Base-by-base conservation (phyloP, 208 protist genomes). In the Tetramitus jugosus region DNA sequence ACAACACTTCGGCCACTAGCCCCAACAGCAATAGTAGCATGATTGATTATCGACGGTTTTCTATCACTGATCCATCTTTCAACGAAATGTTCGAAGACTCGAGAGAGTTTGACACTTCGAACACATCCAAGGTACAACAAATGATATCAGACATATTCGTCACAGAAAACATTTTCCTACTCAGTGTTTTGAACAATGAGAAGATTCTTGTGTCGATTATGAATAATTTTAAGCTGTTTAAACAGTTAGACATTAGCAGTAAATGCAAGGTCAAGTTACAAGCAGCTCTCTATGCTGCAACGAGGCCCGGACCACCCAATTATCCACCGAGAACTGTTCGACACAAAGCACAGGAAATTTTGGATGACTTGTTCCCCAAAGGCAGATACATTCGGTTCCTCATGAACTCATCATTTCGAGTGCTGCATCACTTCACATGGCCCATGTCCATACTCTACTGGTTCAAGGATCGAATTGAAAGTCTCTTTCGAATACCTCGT, bases 311-410 rank as follows among this genome's bases (percentile, higher is more conserved):
- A 45, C 40, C 40, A 39, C 8, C 35, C 13, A 31, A 35, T 49
- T 45, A 68, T 68, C 40, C 67, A 26, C 8, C 40, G n/a, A n/a
- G 67, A 56, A 26, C 20, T 3, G 42, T 74, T 74, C n/a, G 67
- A 53, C 14, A 52, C 6, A 56, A 39, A 26, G 67, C 67, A 56
- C 3, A 4, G 13, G 7, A 3, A 23, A 53, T 31, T 10, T 37
- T 74, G 8, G 67, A 74, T 74, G 3, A 53, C 23, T 53, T 74
- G 35, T 74, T 74, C n/a, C 67, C 67, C 7, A 53, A 43, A 33
- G 67, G 67, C 8, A 53, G 33, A 74, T 37, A 37, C 37, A 43
- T 42, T 14, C n/a, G 67, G 20, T 74, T 35, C 23, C 53, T 35
- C 14, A 26, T 74, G 8, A 53, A 31, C 35, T n/a, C 42, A 39